Evolutionary conservation across 306 rosid species (phyloP).

Genomic region (Abrus precatorius): DNA sequence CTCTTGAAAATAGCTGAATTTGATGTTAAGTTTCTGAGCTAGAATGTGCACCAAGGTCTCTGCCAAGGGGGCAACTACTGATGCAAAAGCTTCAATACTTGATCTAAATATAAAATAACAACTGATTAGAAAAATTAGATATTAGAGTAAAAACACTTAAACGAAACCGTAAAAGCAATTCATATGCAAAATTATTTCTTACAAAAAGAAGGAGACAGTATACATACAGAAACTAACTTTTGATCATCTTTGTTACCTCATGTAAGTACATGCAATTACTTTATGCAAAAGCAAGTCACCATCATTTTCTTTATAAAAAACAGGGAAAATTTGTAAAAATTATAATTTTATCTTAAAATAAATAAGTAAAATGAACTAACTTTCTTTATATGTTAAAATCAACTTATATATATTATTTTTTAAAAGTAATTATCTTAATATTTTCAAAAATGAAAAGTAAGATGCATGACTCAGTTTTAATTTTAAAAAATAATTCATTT

Average conservation of each 20-base stretch:
- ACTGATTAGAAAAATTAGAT: neutral
- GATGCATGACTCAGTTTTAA: too few relatives aligned
- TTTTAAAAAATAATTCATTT: too few relatives aligned
- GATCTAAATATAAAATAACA: constrained; percentile 47
- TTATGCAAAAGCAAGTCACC: neutral
- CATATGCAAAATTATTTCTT: too few relatives aligned
- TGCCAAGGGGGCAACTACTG: constrained; percentile 48
- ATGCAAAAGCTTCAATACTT: constrained; percentile 56
- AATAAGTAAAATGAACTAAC: too few relatives aligned
- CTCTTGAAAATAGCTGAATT: constrained; percentile 58
- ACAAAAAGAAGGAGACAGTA: neutral
- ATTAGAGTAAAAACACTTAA: neutral
- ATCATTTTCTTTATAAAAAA: neutral
- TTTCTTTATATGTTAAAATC: too few relatives aligned
- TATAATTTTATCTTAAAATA: too few relatives aligned
- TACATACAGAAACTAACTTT: neutral
- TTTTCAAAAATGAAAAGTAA: too few relatives aligned
- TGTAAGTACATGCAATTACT: constrained; percentile 23
- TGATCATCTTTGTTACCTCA: neutral
- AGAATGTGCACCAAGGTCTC: constrained; percentile 65
- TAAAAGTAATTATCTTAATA: too few relatives aligned
- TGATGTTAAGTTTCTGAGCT: constrained; percentile 58
- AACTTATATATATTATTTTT: too few relatives aligned
- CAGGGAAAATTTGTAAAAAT: too few relatives aligned
- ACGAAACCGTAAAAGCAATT: neutral